Conservation (phyloP, 1,284 basidiomycete genomes). For the Uromyces viciae-fabae region DNA sequence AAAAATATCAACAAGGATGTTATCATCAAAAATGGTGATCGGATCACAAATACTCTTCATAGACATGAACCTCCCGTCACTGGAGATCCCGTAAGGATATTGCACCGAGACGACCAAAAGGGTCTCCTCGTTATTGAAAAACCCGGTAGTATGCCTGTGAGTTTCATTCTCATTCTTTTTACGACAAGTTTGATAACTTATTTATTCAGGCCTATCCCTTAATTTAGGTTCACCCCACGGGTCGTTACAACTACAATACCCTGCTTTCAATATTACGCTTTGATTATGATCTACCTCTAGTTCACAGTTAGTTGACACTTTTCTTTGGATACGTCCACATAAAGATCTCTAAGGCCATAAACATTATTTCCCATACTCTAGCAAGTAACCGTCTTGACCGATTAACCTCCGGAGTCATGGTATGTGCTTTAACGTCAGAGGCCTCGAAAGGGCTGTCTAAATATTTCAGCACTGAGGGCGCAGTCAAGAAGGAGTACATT, state of each 20-base stretch:
- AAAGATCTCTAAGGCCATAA: neutral
- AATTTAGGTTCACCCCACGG: constrained; percentile 68
- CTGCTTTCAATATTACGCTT: constrained; percentile 79
- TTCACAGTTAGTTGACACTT: constrained; percentile 68
- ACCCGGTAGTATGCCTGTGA: constrained; percentile 70
- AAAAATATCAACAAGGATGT: constrained; percentile 72
- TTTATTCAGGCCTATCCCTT: neutral
- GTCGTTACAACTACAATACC: constrained; percentile 80
- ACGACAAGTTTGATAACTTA: constrained; percentile 1
- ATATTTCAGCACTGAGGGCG: constrained; percentile 70
- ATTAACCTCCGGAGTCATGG: constrained; percentile 93
- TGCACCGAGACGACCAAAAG: constrained; percentile 70
- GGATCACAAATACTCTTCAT: constrained; percentile 89
- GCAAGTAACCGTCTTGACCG: constrained; percentile 92
- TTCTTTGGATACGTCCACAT: neutral
- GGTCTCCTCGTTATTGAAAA: constrained; percentile 90
- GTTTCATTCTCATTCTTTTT: neutral
- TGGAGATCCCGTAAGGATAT: constrained; percentile 74
- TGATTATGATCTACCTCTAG: constrained; percentile 76
- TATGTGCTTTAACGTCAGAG: constrained; percentile 73
- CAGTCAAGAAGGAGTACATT: constrained; percentile 83
- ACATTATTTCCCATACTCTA: constrained; percentile 53
- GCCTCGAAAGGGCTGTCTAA: constrained; percentile 70
- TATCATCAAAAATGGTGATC: constrained; percentile 79
- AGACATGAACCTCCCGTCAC: constrained; percentile 94